A percentile compares a stretch with the other conserved stretches of the same genome.
Conservation (phyloP, 1,139 yeast genomes). For the Candida labiduridarum region DNA sequence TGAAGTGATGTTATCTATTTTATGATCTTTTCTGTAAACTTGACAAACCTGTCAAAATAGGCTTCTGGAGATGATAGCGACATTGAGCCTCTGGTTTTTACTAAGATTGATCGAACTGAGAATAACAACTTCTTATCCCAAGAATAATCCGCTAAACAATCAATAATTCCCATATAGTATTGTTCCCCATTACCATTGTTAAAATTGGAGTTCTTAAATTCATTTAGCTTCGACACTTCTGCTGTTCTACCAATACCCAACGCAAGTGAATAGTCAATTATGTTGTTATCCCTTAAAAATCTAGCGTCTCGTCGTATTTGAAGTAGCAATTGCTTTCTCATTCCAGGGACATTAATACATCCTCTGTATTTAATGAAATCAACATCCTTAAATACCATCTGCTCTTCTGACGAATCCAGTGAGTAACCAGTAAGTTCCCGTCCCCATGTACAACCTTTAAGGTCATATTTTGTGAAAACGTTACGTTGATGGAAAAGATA, state of each 20-base stretch:
- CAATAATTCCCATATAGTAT: neutral
- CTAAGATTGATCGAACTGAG: neutral
- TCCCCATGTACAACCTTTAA: neutral
- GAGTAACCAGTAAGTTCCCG: neutral
- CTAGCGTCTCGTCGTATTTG: neutral
- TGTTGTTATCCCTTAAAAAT: neutral
- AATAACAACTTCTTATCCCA: neutral
- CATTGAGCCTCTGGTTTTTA: neutral
- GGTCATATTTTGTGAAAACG: neutral
- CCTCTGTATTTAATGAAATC: neutral
- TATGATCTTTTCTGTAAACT: neutral
- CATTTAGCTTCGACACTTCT: neutral
- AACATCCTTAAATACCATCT: neutral
- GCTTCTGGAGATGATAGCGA: neutral
- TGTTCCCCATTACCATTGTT: neutral
- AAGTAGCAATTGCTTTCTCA: neutral
- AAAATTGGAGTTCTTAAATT: neutral
- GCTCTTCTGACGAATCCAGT: neutral
- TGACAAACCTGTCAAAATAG: neutral
- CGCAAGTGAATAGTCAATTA: conserved; percentile 1
- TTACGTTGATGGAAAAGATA: neutral
- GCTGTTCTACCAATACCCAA: neutral
- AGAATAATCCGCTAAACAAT: neutral
- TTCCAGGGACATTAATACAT: neutral
- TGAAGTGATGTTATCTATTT: neutral